These are phyloP conservation scores for Cymbomonas tetramitiformis DNA, from an alignment of 139 green algal species.

Conservation along the genomic window DNA sequence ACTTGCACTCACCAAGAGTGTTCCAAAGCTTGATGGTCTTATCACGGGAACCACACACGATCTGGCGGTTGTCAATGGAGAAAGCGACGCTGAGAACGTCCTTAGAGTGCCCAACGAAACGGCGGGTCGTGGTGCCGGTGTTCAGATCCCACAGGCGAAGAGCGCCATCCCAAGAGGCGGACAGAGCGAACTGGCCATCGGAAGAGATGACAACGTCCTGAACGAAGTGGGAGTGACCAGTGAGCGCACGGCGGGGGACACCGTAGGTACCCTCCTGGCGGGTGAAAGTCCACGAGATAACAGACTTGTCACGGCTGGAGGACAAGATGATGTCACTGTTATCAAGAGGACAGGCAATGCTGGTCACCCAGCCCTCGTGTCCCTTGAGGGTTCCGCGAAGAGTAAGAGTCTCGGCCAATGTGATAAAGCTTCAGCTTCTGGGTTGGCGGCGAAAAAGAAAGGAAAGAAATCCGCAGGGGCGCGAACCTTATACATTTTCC, in stretches of 20 bases:
- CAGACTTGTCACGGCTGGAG: slow-evolving; percentile 84
- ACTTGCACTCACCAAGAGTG: slow-evolving; percentile 99
- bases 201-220: slow-evolving; percentile 97
- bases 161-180: slow-evolving; percentile 92
- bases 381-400: slow-evolving; percentile 51
- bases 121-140: slow-evolving; percentile 85
- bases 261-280: slow-evolving; percentile 67
- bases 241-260: slow-evolving; percentile 52
- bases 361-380: slow-evolving; percentile 60
- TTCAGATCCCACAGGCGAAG: slow-evolving; percentile 97
- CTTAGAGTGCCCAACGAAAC: slow-evolving; percentile 96
- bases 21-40: slow-evolving; percentile 97
- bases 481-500: too few relatives aligned
- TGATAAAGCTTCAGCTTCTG: too few relatives aligned
- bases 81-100: slow-evolving; percentile 97
- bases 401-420: too few relatives aligned
- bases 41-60: slow-evolving; percentile 88
- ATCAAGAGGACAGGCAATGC: slow-evolving; percentile 86
- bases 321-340: slow-evolving; percentile 84
- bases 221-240: slow-evolving; percentile 84
- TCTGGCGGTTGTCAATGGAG: slow-evolving; percentile 98
- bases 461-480: too few relatives aligned
- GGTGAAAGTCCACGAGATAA: slow-evolving; percentile 87
- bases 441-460: too few relatives aligned
- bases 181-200: slow-evolving; percentile 94